These are phyloP conservation scores for Suhomyces canberraensis DNA, from an alignment of 805 yeast species.

Conservation along the genomic window DNA sequence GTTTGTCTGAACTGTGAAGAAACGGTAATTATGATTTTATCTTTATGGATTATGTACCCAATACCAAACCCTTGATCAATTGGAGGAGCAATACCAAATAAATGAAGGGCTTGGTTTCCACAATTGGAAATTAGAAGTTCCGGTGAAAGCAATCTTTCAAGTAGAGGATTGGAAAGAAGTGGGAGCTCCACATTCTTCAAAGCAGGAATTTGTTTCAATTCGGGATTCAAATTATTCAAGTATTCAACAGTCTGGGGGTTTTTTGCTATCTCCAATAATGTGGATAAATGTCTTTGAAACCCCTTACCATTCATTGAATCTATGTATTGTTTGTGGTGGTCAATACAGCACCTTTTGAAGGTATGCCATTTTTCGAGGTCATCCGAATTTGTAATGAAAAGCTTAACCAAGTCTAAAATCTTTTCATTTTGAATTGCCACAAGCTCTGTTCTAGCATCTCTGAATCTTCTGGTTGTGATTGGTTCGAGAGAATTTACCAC, in stretches of 20 bases:
- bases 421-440: constrained; percentile 60
- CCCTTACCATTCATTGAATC: constrained; percentile 62
- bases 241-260: constrained; percentile 34
- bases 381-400: constrained; percentile 57
- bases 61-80: constrained; percentile 90
- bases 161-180: constrained; percentile 29
- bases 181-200: constrained; percentile 20
- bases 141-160: constrained; percentile 34
- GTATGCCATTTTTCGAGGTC: constrained; percentile 46
- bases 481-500: constrained; percentile 51
- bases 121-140: constrained; percentile 62
- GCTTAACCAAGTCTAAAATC: constrained; percentile 52
- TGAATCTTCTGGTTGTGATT: constrained; percentile 64
- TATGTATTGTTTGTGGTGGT: constrained; percentile 47
- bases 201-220: constrained; percentile 14
- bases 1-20: constrained; percentile 90
- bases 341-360: constrained; percentile 49
- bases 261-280: constrained; percentile 55
- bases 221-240: constrained; percentile 42
- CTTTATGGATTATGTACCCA: constrained; percentile 81
- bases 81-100: constrained; percentile 92
- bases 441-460: constrained; percentile 67
- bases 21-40: constrained; percentile 74
- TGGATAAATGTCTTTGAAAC: constrained; percentile 69
- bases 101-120: constrained; percentile 83